These are phyloP conservation scores for Stenocarpella maydis DNA, from an alignment of 2,329 filamentous ascomycete species.

Conservation along the genomic window DNA sequence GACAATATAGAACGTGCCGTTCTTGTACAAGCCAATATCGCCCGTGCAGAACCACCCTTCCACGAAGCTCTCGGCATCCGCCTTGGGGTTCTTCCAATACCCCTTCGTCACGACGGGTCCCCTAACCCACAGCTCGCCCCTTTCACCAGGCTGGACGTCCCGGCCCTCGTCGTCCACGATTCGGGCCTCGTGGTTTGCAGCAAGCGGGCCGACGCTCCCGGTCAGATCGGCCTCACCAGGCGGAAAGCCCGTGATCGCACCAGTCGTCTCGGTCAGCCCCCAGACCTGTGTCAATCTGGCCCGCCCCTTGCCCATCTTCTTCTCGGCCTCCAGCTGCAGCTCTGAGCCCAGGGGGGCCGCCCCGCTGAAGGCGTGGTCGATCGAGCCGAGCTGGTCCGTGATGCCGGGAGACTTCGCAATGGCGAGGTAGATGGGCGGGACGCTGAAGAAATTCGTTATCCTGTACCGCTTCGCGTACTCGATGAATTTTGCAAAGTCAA, in stretches of 20 bases:
- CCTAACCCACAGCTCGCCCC: conserved; percentile 72
- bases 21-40: conserved; percentile 77
- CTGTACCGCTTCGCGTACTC: conserved; percentile 57
- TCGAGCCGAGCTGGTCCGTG: conserved; percentile 60
- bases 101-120: conserved; percentile 77
- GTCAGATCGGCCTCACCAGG: conserved; percentile 51
- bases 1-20: conserved; percentile 78
- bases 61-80: conserved; percentile 67
- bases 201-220: conserved; percentile 54
- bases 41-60: conserved; percentile 79
- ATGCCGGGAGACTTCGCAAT: conserved; percentile 65
- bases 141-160: conserved; percentile 49
- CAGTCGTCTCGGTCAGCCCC: conserved; percentile 65
- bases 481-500: conserved; percentile 65
- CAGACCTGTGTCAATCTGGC: conserved; percentile 61
- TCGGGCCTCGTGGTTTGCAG: conserved; percentile 48
- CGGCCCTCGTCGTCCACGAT: conserved; percentile 50
- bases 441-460: conserved; percentile 64
- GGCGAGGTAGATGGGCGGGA: conserved; percentile 67
- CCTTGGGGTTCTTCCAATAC: conserved; percentile 73
- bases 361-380: conserved; percentile 58
- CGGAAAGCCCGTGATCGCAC: conserved; percentile 56
- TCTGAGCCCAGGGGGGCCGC: conserved; percentile 65
- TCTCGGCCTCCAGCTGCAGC: conserved; percentile 58
- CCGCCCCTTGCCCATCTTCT: conserved; percentile 54